phyloP scores from a whole-genome alignment of 2,329 filamentous ascomycete genomes.

The Xylariales sp. region DNA sequence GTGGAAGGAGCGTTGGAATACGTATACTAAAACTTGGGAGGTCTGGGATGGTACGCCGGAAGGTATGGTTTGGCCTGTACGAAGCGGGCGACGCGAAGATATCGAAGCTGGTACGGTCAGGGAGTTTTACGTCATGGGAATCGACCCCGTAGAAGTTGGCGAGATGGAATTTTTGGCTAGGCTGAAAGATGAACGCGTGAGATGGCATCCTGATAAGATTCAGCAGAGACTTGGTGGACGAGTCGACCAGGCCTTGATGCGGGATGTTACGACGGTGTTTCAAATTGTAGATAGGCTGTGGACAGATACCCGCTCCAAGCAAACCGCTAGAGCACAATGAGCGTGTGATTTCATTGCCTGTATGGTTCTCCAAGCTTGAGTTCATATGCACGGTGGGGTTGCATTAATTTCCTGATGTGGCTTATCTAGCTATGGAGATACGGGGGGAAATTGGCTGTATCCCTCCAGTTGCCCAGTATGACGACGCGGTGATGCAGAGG shows the following conservation, averaged over 20 bases:
- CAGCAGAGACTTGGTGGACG: constrained; percentile 84
- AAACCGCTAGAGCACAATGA: constrained; percentile 33
- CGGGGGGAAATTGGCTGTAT: too few relatives aligned
- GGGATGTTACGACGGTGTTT: constrained; percentile 87
- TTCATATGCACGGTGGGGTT: background rate
- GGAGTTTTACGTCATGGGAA: constrained; percentile 70
- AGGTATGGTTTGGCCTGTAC: constrained; percentile 77
- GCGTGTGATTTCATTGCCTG: constrained; percentile 18
- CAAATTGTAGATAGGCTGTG: constrained; percentile 88
- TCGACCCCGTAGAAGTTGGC: constrained; percentile 58
- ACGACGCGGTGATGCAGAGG: too few relatives aligned
- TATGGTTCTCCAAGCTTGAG: background rate
- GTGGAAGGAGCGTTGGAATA: constrained; percentile 71
- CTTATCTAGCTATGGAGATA: too few relatives aligned
- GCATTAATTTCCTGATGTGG: background rate
- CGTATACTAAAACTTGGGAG: constrained; percentile 74
- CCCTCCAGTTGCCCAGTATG: too few relatives aligned
- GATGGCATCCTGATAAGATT: constrained; percentile 98
- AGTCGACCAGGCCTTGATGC: constrained; percentile 78
- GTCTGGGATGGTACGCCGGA: constrained; percentile 58
- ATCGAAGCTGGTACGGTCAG: constrained; percentile 42
- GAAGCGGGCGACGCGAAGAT: constrained; percentile 63
- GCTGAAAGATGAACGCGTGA: constrained; percentile 85
- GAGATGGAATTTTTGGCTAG: constrained; percentile 59
- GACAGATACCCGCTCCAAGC: constrained; percentile 65